A percentile compares a stretch with the other conserved stretches of the same genome.
Evolutionary conservation across 2,329 filamentous ascomycete genomes (phyloP).

Genomic region (Pyrenochaeta sp.): DNA sequence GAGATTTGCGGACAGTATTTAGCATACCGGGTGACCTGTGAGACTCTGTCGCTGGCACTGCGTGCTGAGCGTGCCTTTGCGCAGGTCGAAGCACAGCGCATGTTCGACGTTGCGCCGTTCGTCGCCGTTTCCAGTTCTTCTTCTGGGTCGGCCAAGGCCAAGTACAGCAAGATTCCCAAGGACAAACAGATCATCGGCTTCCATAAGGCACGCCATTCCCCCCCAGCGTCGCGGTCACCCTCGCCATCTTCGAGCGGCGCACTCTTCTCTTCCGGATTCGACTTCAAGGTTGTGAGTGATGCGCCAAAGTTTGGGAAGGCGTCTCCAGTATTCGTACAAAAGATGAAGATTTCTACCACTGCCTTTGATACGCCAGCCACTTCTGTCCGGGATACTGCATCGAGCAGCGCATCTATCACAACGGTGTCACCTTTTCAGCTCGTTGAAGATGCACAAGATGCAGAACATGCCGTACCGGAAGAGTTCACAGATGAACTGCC

Average conservation of each 20-base stretch:
- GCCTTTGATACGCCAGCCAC: neutral
- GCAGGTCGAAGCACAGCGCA: neutral
- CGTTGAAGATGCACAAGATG: too few species aligned
- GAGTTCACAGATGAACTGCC: too few species aligned
- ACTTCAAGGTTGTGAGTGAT: neutral
- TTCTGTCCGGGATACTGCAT: too few species aligned
- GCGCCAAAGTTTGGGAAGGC: neutral
- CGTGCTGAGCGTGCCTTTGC: neutral
- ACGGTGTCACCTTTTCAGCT: too few species aligned
- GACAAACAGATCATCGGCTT: too few species aligned
- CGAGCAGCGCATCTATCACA: too few species aligned
- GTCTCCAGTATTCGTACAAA: neutral
- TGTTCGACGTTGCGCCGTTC: neutral
- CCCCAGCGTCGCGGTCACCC: neutral
- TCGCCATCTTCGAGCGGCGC: too few species aligned
- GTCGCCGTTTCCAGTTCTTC: neutral
- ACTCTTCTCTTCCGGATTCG: conserved; percentile 3
- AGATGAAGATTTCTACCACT: neutral
- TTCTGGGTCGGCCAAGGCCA: too few species aligned
- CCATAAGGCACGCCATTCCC: neutral
- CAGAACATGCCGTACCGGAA: too few species aligned
- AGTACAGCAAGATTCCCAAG: too few species aligned
- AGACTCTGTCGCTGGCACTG: neutral
- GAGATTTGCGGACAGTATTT: neutral
- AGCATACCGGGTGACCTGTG: neutral